Percentiles rank a stretch among this genome's conserved stretches.
phyloP scores from a whole-genome alignment of 208 protist genomes.

The Trypanosoma scelopori region DNA sequence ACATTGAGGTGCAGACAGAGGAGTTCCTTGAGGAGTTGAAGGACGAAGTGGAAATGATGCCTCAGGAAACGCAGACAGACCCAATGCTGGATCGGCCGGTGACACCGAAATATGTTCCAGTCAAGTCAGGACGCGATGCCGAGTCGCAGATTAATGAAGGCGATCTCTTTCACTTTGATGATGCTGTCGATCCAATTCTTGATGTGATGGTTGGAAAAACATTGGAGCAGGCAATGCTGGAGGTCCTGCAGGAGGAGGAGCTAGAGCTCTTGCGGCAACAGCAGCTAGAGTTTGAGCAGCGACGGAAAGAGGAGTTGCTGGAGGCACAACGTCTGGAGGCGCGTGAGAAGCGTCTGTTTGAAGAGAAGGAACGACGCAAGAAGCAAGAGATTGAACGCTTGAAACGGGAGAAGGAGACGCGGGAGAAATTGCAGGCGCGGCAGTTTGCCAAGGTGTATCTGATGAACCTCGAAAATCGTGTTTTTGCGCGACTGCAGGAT shows the following conservation, averaged over 20 bases:
- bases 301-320: constrained; percentile 94
- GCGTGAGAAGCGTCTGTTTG: constrained; percentile 92
- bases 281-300: constrained; percentile 95
- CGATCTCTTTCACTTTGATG: constrained; percentile 98
- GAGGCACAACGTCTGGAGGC: constrained; percentile 95
- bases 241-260: constrained; percentile 98
- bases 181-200: constrained; percentile 95
- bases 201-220: constrained; percentile 97
- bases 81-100: constrained; percentile 94
- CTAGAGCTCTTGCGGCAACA: constrained; percentile 91
- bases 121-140: constrained; percentile 93
- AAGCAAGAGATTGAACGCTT: constrained; percentile 93
- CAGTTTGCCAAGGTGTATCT: constrained; percentile 94
- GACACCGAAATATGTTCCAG: constrained; percentile 93
- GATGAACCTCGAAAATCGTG: constrained; percentile 87
- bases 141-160: constrained; percentile 96
- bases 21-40: constrained; percentile 96
- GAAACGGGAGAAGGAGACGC: constrained; percentile 84
- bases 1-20: constrained; percentile 96
- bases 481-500: constrained; percentile 91
- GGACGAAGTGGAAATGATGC: constrained; percentile 74
- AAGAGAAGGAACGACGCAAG: constrained; percentile 96
- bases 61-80: constrained; percentile 95
- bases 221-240: constrained; percentile 96
- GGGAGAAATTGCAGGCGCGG: constrained; percentile 93